Percentiles rank a stretch among this genome's conserved stretches.
Evolutionary conservation across 1,284 basidiomycete genomes (phyloP).

Genomic region (Ustilago tritici): DNA sequence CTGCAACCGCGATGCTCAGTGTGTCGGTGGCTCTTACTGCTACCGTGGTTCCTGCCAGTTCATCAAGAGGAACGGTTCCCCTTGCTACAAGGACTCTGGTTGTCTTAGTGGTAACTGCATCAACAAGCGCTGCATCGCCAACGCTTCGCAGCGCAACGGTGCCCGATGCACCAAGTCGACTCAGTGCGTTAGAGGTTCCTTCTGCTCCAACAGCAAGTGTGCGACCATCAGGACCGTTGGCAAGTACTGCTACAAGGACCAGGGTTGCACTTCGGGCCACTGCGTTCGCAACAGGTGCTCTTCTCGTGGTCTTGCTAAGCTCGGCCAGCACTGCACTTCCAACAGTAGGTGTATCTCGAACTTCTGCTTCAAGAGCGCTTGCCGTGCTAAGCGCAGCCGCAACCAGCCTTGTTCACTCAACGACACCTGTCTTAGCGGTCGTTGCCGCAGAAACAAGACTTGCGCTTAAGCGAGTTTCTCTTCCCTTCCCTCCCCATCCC

Average conservation of each 20-base stretch:
- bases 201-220: constrained; percentile 41
- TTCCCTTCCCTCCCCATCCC: not conserved
- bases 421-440: constrained; percentile 27
- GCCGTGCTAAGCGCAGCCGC: constrained; percentile 33
- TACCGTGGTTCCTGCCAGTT: constrained; percentile 40
- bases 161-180: constrained; percentile 26
- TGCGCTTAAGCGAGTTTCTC: constrained; percentile 26
- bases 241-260: constrained; percentile 45
- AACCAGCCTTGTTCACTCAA: constrained; percentile 27
- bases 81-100: constrained; percentile 46
- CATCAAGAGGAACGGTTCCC: constrained; percentile 25
- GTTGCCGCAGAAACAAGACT: constrained; percentile 23
- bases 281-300: constrained; percentile 43
- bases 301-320: constrained; percentile 13
- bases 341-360: constrained; percentile 25
- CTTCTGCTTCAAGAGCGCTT: constrained; percentile 34
- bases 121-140: constrained; percentile 33
- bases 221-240: constrained; percentile 11
- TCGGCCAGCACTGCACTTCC: constrained; percentile 13
- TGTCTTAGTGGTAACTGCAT: constrained; percentile 32
- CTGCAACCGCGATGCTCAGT: constrained; percentile 38
- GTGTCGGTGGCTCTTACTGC: constrained; percentile 31
- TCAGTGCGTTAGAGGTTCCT: constrained; percentile 25
- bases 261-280: constrained; percentile 31
- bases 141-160: constrained; percentile 14